Evolutionary conservation across 2,329 filamentous ascomycete genomes (phyloP), one percentile per base, ranked within the genome.

Genomic region (Tetracladium maxilliforme): DNA sequence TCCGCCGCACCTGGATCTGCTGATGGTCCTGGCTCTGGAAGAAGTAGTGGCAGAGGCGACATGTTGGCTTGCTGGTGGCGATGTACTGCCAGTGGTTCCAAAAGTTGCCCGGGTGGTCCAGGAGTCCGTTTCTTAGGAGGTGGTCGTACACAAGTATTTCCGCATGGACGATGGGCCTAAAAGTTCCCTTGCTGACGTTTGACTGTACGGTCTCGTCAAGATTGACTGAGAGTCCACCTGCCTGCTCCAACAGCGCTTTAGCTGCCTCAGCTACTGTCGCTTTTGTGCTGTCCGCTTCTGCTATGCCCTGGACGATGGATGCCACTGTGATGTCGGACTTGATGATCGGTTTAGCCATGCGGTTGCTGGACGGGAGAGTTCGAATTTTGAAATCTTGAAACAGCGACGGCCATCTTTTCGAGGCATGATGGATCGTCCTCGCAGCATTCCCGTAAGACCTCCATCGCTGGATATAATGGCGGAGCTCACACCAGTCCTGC

Each of bases 401-500:
- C 7, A 33, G 31, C 17, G 27, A 26, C 22, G 31, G 31, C 29
- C 26, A 31, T 27, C 16, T 20, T 19, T 29, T 29, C 9, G 36
- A 36, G 3, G 39, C 37, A 4, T 29, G 30, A 16, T 43, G 24
- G 15, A 48, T 24, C 2, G 33, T 28, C 3, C 30, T 33, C 16
- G 38, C 33, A 15, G 35, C 40, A 20, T 39, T 28, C n/a, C 30
- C 32, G 23, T 45, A 46, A 7, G 43, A 45, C 3, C 36, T 30
- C 6, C 45, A 33, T 2, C 43, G 41, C 7, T 40, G 33, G 6
- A 39, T 24, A 3, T 36, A 29, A 26, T 48, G 44, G 5, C 38
- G 38, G 8, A 43, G 17, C 8, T 43, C 36, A 7, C 18, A 26
- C 44, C 44, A 48, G 8, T 24, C 29, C 21, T 27, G 30, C 20